A percentile compares a stretch with the other conserved stretches of the same genome.
phyloP scores from a whole-genome alignment of 805 yeast genomes.

The Spathaspora passalidarum region DNA sequence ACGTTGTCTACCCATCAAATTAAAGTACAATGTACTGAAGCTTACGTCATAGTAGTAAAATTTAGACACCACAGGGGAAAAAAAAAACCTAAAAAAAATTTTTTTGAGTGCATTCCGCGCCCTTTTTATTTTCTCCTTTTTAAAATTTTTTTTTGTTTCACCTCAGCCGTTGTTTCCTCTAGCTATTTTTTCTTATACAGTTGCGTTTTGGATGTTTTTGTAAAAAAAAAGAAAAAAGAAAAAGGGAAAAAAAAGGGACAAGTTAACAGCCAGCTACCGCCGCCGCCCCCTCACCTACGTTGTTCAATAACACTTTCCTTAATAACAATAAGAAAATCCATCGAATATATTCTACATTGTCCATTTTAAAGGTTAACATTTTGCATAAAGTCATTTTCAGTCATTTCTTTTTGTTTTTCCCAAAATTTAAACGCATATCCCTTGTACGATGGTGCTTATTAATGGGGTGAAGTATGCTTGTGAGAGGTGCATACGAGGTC shows the following conservation, averaged over 20 bases:
- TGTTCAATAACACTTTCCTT: background rate
- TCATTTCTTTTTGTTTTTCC: background rate
- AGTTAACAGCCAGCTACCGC: background rate
- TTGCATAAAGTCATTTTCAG: background rate
- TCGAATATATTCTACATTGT: background rate
- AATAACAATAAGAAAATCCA: background rate
- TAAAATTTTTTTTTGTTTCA: background rate
- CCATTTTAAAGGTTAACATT: background rate
- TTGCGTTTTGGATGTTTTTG: background rate
- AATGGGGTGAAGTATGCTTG: constrained; percentile 96
- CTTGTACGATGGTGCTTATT: constrained; percentile 67
- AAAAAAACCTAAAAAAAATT: background rate
- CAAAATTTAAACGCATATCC: background rate
- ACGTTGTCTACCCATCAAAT: no score
- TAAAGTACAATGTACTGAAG: no score
- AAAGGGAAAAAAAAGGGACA: background rate
- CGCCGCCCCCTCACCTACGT: background rate
- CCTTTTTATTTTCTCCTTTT: background rate
- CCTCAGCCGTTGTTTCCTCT: constrained; percentile 1
- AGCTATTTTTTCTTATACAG: background rate
- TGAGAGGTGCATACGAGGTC: constrained; percentile 94
- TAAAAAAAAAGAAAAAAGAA: background rate
- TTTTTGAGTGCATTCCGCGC: no score
- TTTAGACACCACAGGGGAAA: background rate
- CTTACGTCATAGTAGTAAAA: no score